These are phyloP conservation scores for Echinochloa phyllopogon DNA, from an alignment of 176 grass and related monocot genomes.

Conservation along the genomic window DNA sequence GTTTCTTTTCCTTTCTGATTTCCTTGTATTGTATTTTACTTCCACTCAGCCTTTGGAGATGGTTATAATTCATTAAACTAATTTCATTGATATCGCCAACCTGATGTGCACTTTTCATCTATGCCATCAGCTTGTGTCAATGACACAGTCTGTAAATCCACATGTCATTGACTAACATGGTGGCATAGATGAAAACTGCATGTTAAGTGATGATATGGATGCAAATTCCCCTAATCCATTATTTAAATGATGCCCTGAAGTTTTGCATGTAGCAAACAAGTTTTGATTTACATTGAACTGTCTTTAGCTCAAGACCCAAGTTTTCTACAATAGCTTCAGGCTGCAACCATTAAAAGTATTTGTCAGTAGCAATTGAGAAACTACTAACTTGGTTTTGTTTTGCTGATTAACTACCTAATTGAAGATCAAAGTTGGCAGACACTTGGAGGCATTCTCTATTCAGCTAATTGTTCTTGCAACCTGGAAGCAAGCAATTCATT, in stretches of 20 bases:
- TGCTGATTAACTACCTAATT: conserved; percentile 35
- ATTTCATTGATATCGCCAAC: background rate
- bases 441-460: conserved; percentile 80
- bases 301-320: background rate
- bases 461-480: conserved; percentile 93
- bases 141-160: too few species aligned
- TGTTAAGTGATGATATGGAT: background rate
- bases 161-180: too few species aligned
- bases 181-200: background rate
- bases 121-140: background rate
- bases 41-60: conserved; percentile 34
- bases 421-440: conserved; percentile 64
- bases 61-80: conserved; percentile 1
- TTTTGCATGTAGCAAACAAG: conserved; percentile 12
- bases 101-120: background rate
- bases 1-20: conserved; percentile 34
- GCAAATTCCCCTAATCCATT: background rate
- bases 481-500: conserved; percentile 94
- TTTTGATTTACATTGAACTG: conserved; percentile 17
- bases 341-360: background rate
- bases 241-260: background rate
- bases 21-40: conserved; percentile 34
- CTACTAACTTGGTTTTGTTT: conserved; percentile 39
- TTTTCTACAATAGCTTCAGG: conserved; percentile 16
- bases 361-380: background rate